Conservation (phyloP, 2,329 filamentous ascomycete species). For the Geoglossum cookeanum region DNA sequence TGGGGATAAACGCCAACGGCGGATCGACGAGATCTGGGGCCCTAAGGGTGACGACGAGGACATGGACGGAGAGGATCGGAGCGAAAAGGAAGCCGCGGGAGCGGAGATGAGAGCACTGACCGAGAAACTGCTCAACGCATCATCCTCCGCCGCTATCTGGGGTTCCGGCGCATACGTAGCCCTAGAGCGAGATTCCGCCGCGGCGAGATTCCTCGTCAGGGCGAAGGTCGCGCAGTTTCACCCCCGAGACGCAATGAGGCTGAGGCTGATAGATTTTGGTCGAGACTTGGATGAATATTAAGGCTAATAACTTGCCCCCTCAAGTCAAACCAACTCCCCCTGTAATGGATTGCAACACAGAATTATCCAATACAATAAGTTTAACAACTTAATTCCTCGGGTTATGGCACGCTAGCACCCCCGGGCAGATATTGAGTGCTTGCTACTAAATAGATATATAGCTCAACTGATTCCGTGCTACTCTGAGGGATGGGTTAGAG, state of each 20-base stretch:
- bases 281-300: constrained; percentile 3
- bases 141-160: constrained; percentile 15
- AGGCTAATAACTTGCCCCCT: neutral
- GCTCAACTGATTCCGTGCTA: too few species aligned
- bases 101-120: constrained; percentile 28
- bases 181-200: constrained; percentile 30
- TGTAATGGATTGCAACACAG: too few species aligned
- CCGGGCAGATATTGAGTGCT: too few species aligned
- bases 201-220: constrained; percentile 32
- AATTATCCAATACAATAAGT: too few species aligned
- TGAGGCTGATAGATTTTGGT: constrained; percentile 35
- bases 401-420: too few species aligned
- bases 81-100: constrained; percentile 28
- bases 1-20: constrained; percentile 23
- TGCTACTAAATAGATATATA: too few species aligned
- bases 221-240: constrained; percentile 37
- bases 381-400: too few species aligned
- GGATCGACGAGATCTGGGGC: constrained; percentile 32
- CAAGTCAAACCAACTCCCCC: too few species aligned
- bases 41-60: constrained; percentile 12
- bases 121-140: constrained; percentile 24
- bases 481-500: too few species aligned
- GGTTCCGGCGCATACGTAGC: constrained; percentile 27
- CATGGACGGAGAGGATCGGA: constrained; percentile 10
- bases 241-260: constrained; percentile 30